Base-by-base conservation (phyloP, 371 early-diverging fungal genomes). In the Mycotypha africana region DNA sequence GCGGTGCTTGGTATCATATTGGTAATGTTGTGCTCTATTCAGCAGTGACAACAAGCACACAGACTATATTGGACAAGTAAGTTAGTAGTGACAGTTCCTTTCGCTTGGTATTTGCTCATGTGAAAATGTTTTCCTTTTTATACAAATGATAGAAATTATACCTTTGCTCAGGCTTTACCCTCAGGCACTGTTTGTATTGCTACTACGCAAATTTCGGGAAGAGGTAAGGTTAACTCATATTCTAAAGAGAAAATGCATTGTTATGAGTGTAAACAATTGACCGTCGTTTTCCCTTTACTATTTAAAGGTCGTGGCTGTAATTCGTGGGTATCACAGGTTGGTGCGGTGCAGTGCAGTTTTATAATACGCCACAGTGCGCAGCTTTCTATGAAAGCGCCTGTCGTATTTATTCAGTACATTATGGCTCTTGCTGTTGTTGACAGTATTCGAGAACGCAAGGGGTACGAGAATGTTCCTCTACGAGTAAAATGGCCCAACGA, bases 401-500 rank as follows among this genome's bases (percentile, higher is more conserved):
- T 81, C 2, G 80, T 93, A 2, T 88, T 93, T 59, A 63, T 96
- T 14, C 96, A 96, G 73, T 95, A 95, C 55, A 49, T 96, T 7
- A 73, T 86, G 26, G 88, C 85, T 0, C 54, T 95, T 28, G 85
- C 93, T 7, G 76, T 89, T 1, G 88, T 89, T 0, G 85, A 90
- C 53, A 84, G 88, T 10, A 65, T 95, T 15, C 65, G 79, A 17
- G 42, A 69, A 0, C 65, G 65, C 36, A 70, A 76, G 1, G 90
- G 89, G 2, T 91, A 86, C 55, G 82, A 81, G 59, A 58, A 81
- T 10, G 49, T 93, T 7, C 88, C 89, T 0, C 56, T 95, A 41
- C 74, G 76, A 22, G 56, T 96, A 31, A 96, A 96, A 62, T 96
- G 96, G 96, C 96, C 96, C 17, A 96, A 96, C 50, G 96, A 96